Conservation (phyloP, 768 basidiomycete genomes). For the Auricularia cornea region DNA sequence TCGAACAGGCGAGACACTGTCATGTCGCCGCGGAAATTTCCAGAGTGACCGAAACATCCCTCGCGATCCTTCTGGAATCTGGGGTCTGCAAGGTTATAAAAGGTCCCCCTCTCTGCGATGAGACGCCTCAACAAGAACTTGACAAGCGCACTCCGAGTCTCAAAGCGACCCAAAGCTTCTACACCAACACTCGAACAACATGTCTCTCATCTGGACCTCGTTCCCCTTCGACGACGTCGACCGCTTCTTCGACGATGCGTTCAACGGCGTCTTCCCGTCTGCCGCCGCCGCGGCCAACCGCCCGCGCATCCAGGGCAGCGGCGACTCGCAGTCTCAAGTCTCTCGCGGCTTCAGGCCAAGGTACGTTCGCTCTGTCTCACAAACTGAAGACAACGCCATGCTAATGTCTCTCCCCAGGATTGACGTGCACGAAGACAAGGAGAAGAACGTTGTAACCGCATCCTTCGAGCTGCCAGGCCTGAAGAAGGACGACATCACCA, state of each 20-base stretch:
- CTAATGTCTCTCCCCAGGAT: conserved; percentile 13
- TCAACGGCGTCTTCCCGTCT: not conserved
- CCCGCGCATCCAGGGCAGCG: not conserved
- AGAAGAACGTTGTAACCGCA: conserved; percentile 37
- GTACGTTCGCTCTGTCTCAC: not conserved
- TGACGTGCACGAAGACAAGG: conserved; percentile 39
- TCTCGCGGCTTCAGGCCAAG: not conserved
- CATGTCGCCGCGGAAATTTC: too few relatives aligned
- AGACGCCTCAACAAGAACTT: too few relatives aligned
- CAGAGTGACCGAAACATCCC: too few relatives aligned
- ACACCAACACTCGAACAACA: not conserved
- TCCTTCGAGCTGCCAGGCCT: conserved; percentile 51
- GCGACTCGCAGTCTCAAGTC: not conserved
- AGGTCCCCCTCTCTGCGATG: too few relatives aligned
- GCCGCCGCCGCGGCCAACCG: too few relatives aligned
- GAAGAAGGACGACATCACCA: conserved; percentile 27
- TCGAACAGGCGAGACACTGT: too few relatives aligned
- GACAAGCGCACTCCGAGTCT: not conserved
- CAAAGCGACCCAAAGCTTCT: not conserved
- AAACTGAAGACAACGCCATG: not conserved
- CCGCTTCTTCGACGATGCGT: not conserved
- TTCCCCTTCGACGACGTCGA: not conserved
- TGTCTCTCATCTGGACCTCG: not conserved
- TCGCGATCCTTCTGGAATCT: too few relatives aligned
- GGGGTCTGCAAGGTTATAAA: too few relatives aligned